Percentiles rank a stretch among this genome's conserved stretches.
These are phyloP conservation scores for Paramecium pentaurelia DNA, from an alignment of 73 alveolate genomes.

Conservation along the genomic window DNA sequence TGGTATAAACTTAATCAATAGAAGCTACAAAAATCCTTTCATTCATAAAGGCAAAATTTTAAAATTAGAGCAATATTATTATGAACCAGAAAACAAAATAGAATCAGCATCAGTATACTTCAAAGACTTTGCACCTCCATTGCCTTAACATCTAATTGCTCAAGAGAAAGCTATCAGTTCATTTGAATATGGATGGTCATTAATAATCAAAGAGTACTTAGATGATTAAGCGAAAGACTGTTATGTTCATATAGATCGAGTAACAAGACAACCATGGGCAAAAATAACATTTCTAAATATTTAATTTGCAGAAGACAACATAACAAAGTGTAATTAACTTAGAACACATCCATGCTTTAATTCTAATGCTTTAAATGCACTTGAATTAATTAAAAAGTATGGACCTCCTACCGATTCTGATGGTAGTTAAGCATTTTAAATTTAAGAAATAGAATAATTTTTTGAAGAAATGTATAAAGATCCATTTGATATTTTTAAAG, in stretches of 20 bases:
- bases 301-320: not conserved
- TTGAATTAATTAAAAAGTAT: not conserved
- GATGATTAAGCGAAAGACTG: not conserved
- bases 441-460: not conserved
- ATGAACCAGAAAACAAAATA: conserved; percentile 6
- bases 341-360: conserved; percentile 23
- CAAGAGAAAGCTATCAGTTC: not conserved
- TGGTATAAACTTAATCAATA: not conserved
- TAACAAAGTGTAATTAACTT: not conserved
- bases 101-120: not conserved
- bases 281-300: not conserved
- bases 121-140: conserved; percentile 5
- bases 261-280: conserved; percentile 40
- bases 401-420: conserved; percentile 1
- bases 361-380: not conserved
- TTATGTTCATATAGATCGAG: conserved; percentile 3
- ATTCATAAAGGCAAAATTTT: not conserved
- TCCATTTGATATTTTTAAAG: not conserved
- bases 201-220: not conserved
- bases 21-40: not conserved
- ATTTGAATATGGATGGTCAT: conserved; percentile 25
- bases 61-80: not conserved
- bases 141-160: not conserved
- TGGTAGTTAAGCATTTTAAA: not conserved
- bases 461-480: not conserved